These are phyloP conservation scores for Populus tremula DNA, from an alignment of 345 rosid genomes.

Conservation along the genomic window DNA sequence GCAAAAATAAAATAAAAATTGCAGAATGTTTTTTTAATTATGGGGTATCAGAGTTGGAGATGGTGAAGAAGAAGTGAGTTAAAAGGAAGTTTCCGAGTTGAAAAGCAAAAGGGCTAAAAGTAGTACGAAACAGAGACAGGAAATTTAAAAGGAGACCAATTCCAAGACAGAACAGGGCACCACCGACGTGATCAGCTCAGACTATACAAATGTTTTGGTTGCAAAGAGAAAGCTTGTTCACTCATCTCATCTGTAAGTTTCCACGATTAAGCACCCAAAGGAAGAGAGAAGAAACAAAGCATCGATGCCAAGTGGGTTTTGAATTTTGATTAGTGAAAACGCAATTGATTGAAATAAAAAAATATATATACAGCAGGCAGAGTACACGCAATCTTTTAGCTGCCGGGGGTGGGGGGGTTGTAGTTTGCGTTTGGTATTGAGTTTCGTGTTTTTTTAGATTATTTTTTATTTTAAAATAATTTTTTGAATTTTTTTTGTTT, in stretches of 20 bases:
- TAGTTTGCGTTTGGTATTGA: no score
- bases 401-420: no score
- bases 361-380: no score
- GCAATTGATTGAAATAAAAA: not conserved
- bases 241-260: not conserved
- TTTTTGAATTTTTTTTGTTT: no score
- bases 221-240: not conserved
- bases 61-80: not conserved
- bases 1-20: not conserved
- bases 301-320: not conserved
- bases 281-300: not conserved
- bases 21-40: not conserved
- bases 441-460: no score
- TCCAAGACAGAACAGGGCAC: slow-evolving; percentile 7
- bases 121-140: slow-evolving; percentile 12
- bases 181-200: not conserved
- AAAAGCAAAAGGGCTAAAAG: not conserved
- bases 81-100: slow-evolving; percentile 6
- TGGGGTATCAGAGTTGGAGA: not conserved
- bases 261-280: not conserved
- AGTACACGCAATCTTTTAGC: not conserved
- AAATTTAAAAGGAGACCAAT: slow-evolving; percentile 11
- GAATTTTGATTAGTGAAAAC: slow-evolving; percentile 10
- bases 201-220: not conserved
- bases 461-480: no score